These are phyloP conservation scores for Papiliotrema terrestris DNA, from an alignment of 1,284 basidiomycete genomes.

Conservation along the genomic window DNA sequence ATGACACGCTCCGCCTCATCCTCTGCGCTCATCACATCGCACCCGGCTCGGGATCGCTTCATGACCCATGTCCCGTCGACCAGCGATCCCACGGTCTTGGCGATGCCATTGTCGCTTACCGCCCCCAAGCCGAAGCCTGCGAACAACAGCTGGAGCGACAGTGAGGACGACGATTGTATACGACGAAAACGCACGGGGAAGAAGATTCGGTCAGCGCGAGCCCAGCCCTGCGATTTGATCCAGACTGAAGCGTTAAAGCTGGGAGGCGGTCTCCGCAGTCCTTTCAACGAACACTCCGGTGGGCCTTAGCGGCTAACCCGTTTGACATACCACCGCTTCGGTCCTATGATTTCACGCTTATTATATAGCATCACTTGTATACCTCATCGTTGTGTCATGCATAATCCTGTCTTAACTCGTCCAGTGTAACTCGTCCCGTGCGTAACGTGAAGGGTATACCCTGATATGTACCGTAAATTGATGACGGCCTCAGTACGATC, in stretches of 20 bases:
- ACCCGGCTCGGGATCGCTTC: slow-evolving; percentile 13
- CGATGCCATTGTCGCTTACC: slow-evolving; percentile 13
- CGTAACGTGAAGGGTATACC: background rate
- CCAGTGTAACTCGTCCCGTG: background rate
- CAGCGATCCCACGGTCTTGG: slow-evolving; percentile 14
- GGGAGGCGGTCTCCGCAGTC: slow-evolving; percentile 19
- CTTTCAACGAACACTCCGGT: slow-evolving; percentile 13
- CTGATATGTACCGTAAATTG: too few species aligned
- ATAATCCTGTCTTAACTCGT: too few species aligned
- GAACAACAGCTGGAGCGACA: slow-evolving; percentile 19
- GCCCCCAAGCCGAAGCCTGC: background rate
- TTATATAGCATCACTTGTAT: too few species aligned
- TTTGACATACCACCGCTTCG: too few species aligned
- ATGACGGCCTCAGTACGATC: too few species aligned
- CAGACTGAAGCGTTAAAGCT: background rate
- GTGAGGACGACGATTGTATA: slow-evolving; percentile 20
- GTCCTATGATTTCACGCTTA: too few species aligned
- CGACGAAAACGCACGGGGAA: slow-evolving; percentile 4
- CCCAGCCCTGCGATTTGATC: too few species aligned
- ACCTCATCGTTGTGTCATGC: too few species aligned
- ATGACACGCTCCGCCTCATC: slow-evolving; percentile 23
- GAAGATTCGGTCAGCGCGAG: background rate
- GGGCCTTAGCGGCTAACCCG: too few species aligned
- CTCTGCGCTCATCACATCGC: slow-evolving; percentile 7
- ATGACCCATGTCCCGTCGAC: slow-evolving; percentile 13